These are phyloP conservation scores for Plenodomus tracheiphilus DNA, from an alignment of 2,329 filamentous ascomycete genomes.

Conservation along the genomic window DNA sequence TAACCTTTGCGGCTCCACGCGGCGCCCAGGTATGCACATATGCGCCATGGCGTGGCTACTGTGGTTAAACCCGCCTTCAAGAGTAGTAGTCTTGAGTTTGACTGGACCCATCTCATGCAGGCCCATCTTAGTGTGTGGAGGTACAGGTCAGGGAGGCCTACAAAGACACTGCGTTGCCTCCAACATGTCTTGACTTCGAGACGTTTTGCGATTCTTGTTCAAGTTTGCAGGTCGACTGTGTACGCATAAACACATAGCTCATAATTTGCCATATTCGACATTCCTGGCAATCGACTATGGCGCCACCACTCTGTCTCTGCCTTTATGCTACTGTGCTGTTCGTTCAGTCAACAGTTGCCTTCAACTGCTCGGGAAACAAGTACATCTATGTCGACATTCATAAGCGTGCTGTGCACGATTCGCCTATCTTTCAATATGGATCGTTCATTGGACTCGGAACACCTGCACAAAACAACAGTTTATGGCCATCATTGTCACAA, in stretches of 20 bases:
- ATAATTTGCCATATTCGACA: conserved; percentile 37
- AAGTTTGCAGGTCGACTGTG: conserved; percentile 14
- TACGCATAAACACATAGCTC: conserved; percentile 10
- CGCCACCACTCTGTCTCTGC: conserved; percentile 28
- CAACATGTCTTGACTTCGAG: conserved; percentile 24
- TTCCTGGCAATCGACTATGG: conserved; percentile 29
- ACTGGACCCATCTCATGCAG: conserved; percentile 28
- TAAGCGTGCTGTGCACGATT: conserved; percentile 47
- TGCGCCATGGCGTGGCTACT: conserved; percentile 21
- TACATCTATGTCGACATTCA: conserved; percentile 52
- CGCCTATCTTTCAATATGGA: conserved; percentile 48
- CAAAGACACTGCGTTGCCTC: conserved; percentile 38
- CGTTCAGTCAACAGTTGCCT: conserved; percentile 40
- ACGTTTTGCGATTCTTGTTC: conserved; percentile 22
- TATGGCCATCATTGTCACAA: conserved; percentile 48
- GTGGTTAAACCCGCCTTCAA: conserved; percentile 23
- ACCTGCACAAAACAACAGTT: conserved; percentile 50
- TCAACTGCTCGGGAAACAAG: conserved; percentile 42
- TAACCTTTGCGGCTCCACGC: conserved; percentile 26
- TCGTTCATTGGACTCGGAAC: conserved; percentile 50
- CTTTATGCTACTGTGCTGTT: conserved; percentile 41
- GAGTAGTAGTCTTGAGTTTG: conserved; percentile 31
- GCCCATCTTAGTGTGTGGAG: conserved; percentile 29
- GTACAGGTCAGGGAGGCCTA: conserved; percentile 30
- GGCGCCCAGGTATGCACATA: conserved; percentile 21